Evolutionary conservation across 306 rosid genomes (phyloP).

Genomic region (Malus sylvestris): DNA sequence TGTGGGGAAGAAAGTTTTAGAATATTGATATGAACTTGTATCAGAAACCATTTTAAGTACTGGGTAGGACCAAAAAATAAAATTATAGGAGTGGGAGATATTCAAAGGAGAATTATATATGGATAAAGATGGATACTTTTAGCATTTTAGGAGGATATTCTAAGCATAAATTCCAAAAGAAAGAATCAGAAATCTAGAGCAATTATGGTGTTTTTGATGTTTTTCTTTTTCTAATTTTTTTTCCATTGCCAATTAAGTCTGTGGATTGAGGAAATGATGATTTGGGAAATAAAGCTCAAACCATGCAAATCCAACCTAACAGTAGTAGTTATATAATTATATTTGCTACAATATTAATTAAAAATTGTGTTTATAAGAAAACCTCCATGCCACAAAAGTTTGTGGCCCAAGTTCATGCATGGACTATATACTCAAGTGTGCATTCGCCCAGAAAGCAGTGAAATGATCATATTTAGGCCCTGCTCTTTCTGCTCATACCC

Average conservation of each 20-base stretch:
- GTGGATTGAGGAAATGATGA: conserved; percentile 3
- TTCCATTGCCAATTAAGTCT: not conserved
- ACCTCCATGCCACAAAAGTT: conserved; percentile 4
- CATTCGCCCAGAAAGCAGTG: not conserved
- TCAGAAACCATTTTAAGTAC: not conserved
- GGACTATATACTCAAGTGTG: not conserved
- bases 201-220: not conserved
- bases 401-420: conserved; percentile 9
- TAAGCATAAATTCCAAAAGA: not conserved
- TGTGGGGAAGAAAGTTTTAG: not conserved
- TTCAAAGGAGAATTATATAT: not conserved
- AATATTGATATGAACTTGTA: not conserved
- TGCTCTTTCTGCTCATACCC: not conserved
- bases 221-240: too few relatives aligned
- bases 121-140: not conserved
- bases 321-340: not conserved
- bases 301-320: conserved; percentile 1
- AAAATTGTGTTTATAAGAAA: not conserved
- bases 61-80: not conserved
- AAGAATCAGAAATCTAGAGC: conserved; percentile 1
- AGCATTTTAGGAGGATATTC: not conserved
- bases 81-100: not conserved
- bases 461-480: not conserved
- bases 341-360: not conserved
- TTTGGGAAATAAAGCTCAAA: not conserved